Evolutionary conservation across 2,329 filamentous ascomycete species (phyloP).

Genomic region (Sordariomycetes sp.): DNA sequence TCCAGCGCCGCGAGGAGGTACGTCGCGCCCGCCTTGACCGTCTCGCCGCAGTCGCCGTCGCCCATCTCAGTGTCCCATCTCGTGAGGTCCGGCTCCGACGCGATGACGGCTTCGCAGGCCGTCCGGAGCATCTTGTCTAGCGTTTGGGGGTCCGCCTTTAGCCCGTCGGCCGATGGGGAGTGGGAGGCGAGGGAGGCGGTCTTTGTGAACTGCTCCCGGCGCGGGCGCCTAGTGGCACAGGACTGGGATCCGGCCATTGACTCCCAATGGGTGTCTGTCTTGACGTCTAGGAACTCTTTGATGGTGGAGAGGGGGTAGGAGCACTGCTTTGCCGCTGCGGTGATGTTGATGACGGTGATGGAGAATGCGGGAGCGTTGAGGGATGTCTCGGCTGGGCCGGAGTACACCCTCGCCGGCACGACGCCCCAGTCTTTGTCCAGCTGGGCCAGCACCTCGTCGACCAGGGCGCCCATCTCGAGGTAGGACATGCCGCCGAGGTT

Average conservation of each 20-base stretch:
- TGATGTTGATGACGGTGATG: constrained; percentile 50
- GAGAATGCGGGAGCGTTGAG: constrained; percentile 61
- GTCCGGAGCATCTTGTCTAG: constrained; percentile 41
- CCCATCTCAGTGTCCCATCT: constrained; percentile 50
- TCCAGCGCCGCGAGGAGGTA: constrained; percentile 32
- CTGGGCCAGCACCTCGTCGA: constrained; percentile 38
- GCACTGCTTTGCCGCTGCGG: constrained; percentile 28
- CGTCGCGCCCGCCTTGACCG: constrained; percentile 37
- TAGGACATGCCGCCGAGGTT: constrained; percentile 47
- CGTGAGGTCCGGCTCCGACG: constrained; percentile 48
- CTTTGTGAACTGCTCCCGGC: constrained; percentile 12
- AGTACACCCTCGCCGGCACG: constrained; percentile 38
- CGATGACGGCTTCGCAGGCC: constrained; percentile 37
- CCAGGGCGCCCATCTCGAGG: constrained; percentile 40
- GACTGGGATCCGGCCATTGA: constrained; percentile 32
- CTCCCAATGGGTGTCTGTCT: constrained; percentile 44
- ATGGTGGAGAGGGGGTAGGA: constrained; percentile 37
- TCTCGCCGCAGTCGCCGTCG: constrained; percentile 55
- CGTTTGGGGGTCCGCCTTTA: constrained; percentile 33
- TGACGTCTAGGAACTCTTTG: constrained; percentile 50
- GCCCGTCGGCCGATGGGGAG: constrained; percentile 16
- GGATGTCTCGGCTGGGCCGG: constrained; percentile 57
- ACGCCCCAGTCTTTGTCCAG: constrained; percentile 31
- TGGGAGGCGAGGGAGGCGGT: constrained; percentile 3
- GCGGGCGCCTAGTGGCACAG: constrained; percentile 7